A percentile compares a stretch with the other conserved stretches of the same genome.
phyloP scores from a whole-genome alignment of 176 grass and related monocot genomes.

The Oryza glaberrima region DNA sequence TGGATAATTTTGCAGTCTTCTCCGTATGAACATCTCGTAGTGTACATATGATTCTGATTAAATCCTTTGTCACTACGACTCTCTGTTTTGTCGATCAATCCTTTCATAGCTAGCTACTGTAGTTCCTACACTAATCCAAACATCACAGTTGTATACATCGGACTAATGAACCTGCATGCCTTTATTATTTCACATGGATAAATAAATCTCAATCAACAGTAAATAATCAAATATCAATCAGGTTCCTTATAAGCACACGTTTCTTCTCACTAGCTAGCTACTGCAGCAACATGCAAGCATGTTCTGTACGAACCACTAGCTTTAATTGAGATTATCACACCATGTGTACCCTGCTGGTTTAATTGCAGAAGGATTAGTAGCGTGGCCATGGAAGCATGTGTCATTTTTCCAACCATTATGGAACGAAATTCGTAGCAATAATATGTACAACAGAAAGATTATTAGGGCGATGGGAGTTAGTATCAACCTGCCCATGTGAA shows the following conservation, averaged over 20 bases:
- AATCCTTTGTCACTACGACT: not conserved
- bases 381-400: conserved; percentile 20
- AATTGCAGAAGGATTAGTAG: not conserved
- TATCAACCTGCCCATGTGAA: conserved; percentile 47
- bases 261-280: conserved; percentile 24
- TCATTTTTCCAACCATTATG: conserved; percentile 13
- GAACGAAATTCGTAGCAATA: conserved; percentile 22
- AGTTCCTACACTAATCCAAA: not conserved
- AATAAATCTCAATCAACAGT: not conserved
- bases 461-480: not conserved
- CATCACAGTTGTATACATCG: not conserved
- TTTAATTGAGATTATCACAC: not conserved
- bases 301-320: not conserved
- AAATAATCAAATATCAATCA: not conserved
- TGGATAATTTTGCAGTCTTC: not conserved
- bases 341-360: not conserved
- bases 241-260: not conserved
- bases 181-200: not conserved
- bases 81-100: not conserved
- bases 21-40: not conserved
- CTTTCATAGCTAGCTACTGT: not conserved
- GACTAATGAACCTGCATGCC: not conserved
- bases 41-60: not conserved
- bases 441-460: not conserved
- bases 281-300: not conserved